These are phyloP conservation scores for Sporothrix protearum DNA, from an alignment of 2,329 filamentous ascomycete species.

Conservation along the genomic window DNA sequence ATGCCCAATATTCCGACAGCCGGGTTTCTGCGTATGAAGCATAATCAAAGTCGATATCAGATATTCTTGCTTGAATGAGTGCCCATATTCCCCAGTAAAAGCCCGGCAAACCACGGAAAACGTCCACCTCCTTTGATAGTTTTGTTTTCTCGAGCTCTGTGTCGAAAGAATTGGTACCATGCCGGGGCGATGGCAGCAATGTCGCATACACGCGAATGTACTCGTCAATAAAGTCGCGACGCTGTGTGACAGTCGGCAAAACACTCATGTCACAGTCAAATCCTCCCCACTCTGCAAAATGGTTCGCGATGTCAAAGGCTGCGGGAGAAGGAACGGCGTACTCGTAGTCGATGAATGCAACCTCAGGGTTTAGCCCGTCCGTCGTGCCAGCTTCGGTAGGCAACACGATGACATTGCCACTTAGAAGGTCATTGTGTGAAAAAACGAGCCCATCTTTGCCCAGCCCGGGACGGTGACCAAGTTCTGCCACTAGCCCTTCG, in stretches of 20 bases:
- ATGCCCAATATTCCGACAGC: slow-evolving; percentile 88
- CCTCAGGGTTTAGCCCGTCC: slow-evolving; percentile 33
- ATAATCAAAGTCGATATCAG: slow-evolving; percentile 95
- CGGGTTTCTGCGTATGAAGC: slow-evolving; percentile 82
- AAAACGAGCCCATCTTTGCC: slow-evolving; percentile 79
- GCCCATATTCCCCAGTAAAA: slow-evolving; percentile 95
- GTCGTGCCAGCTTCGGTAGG: not conserved
- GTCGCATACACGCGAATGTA: slow-evolving; percentile 75
- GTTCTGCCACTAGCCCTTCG: slow-evolving; percentile 61
- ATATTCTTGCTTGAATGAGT: slow-evolving; percentile 89
- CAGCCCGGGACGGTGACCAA: slow-evolving; percentile 74
- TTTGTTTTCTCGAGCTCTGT: slow-evolving; percentile 62
- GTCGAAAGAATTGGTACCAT: slow-evolving; percentile 41
- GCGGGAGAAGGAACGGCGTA: slow-evolving; percentile 92
- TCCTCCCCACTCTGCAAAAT: slow-evolving; percentile 97
- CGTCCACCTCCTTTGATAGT: slow-evolving; percentile 77
- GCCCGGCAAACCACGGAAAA: slow-evolving; percentile 83
- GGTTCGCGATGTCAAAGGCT: slow-evolving; percentile 94
- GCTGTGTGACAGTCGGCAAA: slow-evolving; percentile 72
- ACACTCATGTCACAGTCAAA: slow-evolving; percentile 89
- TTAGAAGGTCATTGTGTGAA: slow-evolving; percentile 92
- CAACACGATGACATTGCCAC: slow-evolving; percentile 89
- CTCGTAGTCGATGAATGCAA: slow-evolving; percentile 96
- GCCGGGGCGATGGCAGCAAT: slow-evolving; percentile 36
- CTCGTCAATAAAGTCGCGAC: slow-evolving; percentile 75